Evolutionary conservation across 1,284 basidiomycete genomes (phyloP), one percentile per base, ranked within the genome.

Genomic region (Vanrija sp.): DNA sequence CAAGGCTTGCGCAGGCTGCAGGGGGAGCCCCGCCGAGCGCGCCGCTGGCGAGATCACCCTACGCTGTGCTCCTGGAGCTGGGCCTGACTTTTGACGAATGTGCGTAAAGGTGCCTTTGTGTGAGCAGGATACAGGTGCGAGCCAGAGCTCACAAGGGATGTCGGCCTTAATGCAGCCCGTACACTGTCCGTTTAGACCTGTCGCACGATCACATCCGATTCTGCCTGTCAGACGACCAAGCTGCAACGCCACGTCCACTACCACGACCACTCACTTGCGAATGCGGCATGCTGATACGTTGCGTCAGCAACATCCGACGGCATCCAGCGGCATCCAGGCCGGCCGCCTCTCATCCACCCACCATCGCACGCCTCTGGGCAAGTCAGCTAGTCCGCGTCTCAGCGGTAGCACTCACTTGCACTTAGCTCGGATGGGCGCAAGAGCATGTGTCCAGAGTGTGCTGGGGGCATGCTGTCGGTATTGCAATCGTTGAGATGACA

Each of bases 1-100:
- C 34, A 34, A 8, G 34, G 34, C 9, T 14, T 8, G 34, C 6
- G 12, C 34, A 5, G 34, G 9, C 12, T 34, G 34, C 12, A 12
- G 34, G 12, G 34, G 34, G 2, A 34, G 21, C 3, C 21, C 12
- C 14, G 34, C 9, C 5, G 12, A 34, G 12, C 34, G 34, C 10
- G 14, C 14, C 34, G 34, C 4, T 5, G 34, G 12, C 34, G 34
- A 34, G 10, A 12, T 14, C 12, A 14, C 12, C 10, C 14, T 34
- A 12, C 34, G 34, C 12, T 14, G 34, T 2, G 34, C 8, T 34
- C 48, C 48, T 6, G 48, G 48, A 9, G 38, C 25, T 3, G 48
- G 48, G 5, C 48, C 48, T 2, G 48, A 40, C 23, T 49, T 49
- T 26, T 49, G 48, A n/a, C 48, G 39, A n/a, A 49, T 21, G 38